Base-by-base conservation (phyloP, 306 rosid species). In the Citrullus amarus region DNA sequence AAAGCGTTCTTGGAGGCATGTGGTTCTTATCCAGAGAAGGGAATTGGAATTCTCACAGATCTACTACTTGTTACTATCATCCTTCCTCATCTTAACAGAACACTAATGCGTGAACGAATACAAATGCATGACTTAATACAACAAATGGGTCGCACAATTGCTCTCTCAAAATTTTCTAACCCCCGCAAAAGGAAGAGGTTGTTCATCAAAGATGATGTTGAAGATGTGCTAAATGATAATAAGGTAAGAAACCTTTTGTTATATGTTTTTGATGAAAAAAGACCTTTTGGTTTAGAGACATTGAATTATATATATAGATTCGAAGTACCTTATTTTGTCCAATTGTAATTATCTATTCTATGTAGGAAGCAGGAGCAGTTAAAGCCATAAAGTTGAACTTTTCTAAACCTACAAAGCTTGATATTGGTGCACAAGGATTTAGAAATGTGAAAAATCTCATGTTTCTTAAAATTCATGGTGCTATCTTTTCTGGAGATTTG, bases 71-170 rank as follows among this genome's bases (percentile, higher is more conserved):
- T 85, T 0, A 72, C 39, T 2, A 11, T 81, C 36, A 2, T 3
- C 36, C 36, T 32, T 32, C 36, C 0, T 32, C 4, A 39, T 39
- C 5, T 3, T 6, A 39, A 39, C 43, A 39, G 43, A 39, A 39
- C 43, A 39, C 43, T 3, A 6, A 32, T 32, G 36, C 36, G 36
- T 79, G 56, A 75, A 16, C 15, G 32, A 7, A 18, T 83, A 1
- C 5, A 1, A 2, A 83, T 83, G 86, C 85, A 75, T 57, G 79
- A 82, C 41, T 61, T 82, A 50, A 20, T 78, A 16, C 51, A 75
- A 65, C 85, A 83, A 41, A 88, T 85, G 89, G 91, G 87, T 61
- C 77, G 65, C 43, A 39, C 43, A 39, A 39, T 39, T 39, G 43
- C 43, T 4, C 43, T 39, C 43, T 39, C 43, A 4, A 39, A 69